Base-by-base conservation (phyloP, 2,329 filamentous ascomycete genomes). In the Didymella glomerata region DNA sequence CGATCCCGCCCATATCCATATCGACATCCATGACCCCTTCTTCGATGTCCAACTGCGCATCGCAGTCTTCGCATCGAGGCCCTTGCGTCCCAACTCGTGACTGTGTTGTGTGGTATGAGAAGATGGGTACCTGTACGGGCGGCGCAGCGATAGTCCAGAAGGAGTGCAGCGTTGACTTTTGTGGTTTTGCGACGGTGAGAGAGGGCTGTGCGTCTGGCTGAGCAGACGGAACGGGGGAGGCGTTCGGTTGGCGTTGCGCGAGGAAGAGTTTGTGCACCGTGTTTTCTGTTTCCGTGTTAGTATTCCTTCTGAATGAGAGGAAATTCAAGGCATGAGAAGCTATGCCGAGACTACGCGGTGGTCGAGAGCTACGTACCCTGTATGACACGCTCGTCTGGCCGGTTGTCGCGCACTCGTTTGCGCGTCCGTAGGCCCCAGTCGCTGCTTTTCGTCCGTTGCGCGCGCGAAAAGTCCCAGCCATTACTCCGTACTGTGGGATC, bases 371-470 rank as follows among this genome's bases (percentile, higher is more conserved):
- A 25, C 64, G 27, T 75, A 87, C 85, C 81, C 69, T 86, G 83
- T 55, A 88, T 80, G 16, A 78, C 73, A 53, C 81, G 76, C 54
- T 86, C 85, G 53, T 85, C 81, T 0, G 86, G 86, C 44, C 86
- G 79, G 67, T 84, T 82, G 70, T 88, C 82, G 58, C 85, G 80
- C 63, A 84, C 81, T 32, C 86, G 77, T 73, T 88, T 88, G 59
- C 83, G 79, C 55, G 86, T 88, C 18, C 86, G 82, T 61, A 81
- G 82, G 65, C 83, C 80, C 44, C 86, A 79, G 65, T 86, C 67
- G 18, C 70, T 70, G 36, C 53, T 52, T 49, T 74, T 72, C 32
- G 70, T 61, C 24, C 73, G 65, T n/a, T 64, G 64, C 8, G 66
- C 64, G 22, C 66, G 66, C 7, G 60, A 57, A 36, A 74, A 74